Percentiles rank a stretch among this genome's conserved stretches.
Conservation (phyloP, 352 stramenopile genomes). For the Globisporangium irregulare region DNA sequence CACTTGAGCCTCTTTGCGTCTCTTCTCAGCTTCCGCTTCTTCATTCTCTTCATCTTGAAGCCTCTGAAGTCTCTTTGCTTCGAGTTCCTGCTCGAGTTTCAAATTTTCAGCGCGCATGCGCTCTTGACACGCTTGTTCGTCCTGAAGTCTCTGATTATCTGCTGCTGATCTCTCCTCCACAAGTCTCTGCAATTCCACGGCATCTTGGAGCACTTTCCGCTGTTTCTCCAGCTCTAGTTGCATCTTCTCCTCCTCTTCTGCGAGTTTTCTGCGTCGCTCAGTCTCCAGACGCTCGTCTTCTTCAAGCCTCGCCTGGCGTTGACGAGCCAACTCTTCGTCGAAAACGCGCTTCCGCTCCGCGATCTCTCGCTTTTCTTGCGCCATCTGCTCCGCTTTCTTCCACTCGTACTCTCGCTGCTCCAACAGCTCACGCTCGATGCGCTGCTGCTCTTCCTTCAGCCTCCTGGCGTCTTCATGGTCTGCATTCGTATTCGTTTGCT, state of each 20-base stretch:
- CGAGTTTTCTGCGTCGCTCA: conserved; percentile 22
- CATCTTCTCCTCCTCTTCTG: conserved; percentile 30
- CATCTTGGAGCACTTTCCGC: conserved; percentile 31
- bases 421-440: conserved; percentile 42
- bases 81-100: conserved; percentile 22
- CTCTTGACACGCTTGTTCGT: conserved; percentile 24
- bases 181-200: conserved; percentile 23
- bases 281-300: conserved; percentile 34
- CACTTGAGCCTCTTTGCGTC: conserved; percentile 17
- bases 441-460: conserved; percentile 35
- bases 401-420: conserved; percentile 52
- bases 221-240: conserved; percentile 36
- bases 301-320: conserved; percentile 32
- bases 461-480: conserved; percentile 10
- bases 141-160: conserved; percentile 1
- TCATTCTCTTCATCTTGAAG: conserved; percentile 28
- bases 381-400: conserved; percentile 31
- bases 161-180: conserved; percentile 12
- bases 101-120: conserved; percentile 17
- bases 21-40: conserved; percentile 25
- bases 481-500: not conserved
- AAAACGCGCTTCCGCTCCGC: conserved; percentile 34
- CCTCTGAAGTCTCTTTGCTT: conserved; percentile 12
- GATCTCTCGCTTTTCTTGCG: conserved; percentile 37
- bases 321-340: conserved; percentile 39